phyloP scores from a whole-genome alignment of 768 basidiomycete species.

The Macrolepiota dolichaula region DNA sequence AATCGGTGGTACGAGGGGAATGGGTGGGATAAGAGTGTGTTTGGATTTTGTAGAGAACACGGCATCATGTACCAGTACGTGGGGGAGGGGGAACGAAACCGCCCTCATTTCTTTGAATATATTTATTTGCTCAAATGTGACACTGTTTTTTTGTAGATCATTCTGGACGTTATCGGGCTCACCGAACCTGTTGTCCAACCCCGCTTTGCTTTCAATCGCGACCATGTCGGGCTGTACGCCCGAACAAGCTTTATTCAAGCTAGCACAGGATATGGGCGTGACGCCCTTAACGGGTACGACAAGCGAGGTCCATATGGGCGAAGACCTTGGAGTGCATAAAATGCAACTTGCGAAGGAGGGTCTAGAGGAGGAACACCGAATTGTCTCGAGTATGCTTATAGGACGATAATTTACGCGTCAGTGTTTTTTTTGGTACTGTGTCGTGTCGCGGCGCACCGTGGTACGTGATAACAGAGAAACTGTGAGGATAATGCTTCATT shows the following conservation, averaged over 20 bases:
- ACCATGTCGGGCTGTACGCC: conserved; percentile 48
- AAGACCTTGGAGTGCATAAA: conserved; percentile 12
- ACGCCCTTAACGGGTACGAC: conserved; percentile 77
- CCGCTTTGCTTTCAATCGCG: conserved; percentile 41
- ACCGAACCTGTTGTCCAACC: conserved; percentile 54
- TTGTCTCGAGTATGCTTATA: not conserved
- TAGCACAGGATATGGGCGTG: conserved; percentile 65
- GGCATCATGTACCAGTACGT: conserved; percentile 71
- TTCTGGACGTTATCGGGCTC: conserved; percentile 90
- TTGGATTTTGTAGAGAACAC: conserved; percentile 58
- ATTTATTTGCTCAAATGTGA: not conserved
- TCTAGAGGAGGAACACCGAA: conserved; percentile 2
- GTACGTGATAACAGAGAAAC: not conserved
- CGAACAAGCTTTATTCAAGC: conserved; percentile 64
- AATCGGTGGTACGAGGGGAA: conserved; percentile 86
- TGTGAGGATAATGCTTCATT: not conserved
- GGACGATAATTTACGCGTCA: not conserved
- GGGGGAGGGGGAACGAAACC: no score
- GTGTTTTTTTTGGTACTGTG: not conserved
- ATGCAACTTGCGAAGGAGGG: conserved; percentile 8
- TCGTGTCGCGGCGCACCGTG: not conserved
- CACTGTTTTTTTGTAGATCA: conserved; percentile 54
- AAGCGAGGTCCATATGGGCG: conserved; percentile 56
- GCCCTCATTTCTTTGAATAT: no score
- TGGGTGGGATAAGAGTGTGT: conserved; percentile 65